Percentiles rank a stretch among this genome's conserved stretches.
phyloP scores from a whole-genome alignment of 2,329 filamentous ascomycete genomes.

The Didymella glomerata region DNA sequence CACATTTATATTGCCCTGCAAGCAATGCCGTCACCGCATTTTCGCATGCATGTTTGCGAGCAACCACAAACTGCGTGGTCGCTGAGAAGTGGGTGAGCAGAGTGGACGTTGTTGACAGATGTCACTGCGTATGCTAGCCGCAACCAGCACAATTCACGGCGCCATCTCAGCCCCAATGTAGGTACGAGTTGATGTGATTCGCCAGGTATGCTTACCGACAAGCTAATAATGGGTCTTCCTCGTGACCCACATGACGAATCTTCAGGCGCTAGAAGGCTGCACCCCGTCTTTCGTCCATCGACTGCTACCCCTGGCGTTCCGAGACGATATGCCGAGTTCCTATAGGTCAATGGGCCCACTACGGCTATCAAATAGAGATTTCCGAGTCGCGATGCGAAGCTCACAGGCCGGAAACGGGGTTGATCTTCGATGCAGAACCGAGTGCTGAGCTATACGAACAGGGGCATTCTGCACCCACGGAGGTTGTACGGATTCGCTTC shows the following conservation, averaged over 20 bases:
- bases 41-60: conserved; percentile 1
- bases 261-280: conserved; percentile 1
- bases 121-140: conserved; percentile 7
- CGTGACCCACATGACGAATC: conserved; percentile 12
- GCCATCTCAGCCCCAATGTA: conserved; percentile 5
- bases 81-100: background rate
- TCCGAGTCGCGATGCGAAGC: background rate
- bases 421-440: conserved; percentile 9
- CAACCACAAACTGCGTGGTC: background rate
- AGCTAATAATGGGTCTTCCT: conserved; percentile 4
- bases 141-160: conserved; percentile 1
- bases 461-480: conserved; percentile 10
- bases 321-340: background rate
- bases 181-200: conserved; percentile 13
- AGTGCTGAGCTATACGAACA: background rate
- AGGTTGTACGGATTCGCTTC: conserved; percentile 5
- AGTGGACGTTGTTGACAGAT: background rate
- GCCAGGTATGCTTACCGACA: conserved; percentile 3
- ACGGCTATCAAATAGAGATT: background rate
- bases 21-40: conserved; percentile 8
- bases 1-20: conserved; percentile 16
- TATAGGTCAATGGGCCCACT: background rate
- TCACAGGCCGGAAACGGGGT: conserved; percentile 4
- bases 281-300: conserved; percentile 4
- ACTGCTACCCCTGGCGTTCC: conserved; percentile 5